These are phyloP conservation scores for Papiliotrema flavescens DNA, from an alignment of 1,284 basidiomycete genomes.

Conservation along the genomic window DNA sequence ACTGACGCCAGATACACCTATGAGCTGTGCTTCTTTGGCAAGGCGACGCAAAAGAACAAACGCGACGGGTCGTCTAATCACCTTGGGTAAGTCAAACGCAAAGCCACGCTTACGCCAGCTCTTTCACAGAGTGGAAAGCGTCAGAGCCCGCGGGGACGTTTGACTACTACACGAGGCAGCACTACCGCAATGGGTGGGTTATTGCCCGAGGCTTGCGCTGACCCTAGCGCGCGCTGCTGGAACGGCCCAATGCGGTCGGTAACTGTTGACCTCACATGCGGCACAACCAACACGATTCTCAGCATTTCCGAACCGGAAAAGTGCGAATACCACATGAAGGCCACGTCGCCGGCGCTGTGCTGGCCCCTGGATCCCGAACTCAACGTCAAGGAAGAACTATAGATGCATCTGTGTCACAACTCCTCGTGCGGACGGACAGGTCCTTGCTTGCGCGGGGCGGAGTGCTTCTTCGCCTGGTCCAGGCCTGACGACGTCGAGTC, in stretches of 20 bases:
- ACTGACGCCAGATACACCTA: constrained; percentile 72
- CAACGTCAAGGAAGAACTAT: constrained; percentile 37
- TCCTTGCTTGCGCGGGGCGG: background rate
- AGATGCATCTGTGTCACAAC: constrained; percentile 1
- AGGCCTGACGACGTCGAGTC: background rate
- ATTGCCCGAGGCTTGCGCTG: constrained; percentile 5
- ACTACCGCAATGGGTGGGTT: constrained; percentile 67
- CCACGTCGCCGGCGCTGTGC: constrained; percentile 85
- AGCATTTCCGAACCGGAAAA: constrained; percentile 89
- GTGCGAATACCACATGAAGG: constrained; percentile 90
- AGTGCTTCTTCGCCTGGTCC: background rate
- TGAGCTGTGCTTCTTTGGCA: constrained; percentile 89
- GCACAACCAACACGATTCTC: constrained; percentile 76
- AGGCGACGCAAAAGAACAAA: constrained; percentile 83
- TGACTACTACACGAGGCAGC: constrained; percentile 75
- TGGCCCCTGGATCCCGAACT: constrained; percentile 53
- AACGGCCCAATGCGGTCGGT: constrained; percentile 75
- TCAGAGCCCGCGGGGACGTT: constrained; percentile 60
- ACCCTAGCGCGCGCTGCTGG: constrained; percentile 73
- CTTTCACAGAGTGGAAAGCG: constrained; percentile 71
- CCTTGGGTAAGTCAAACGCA: constrained; percentile 65
- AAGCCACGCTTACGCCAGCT: constrained; percentile 51
- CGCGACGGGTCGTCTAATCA: constrained; percentile 73
- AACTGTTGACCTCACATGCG: constrained; percentile 70
- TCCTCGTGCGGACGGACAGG: constrained; percentile 3